These are phyloP conservation scores for Hamamelis virginiana DNA, from an alignment of 164 flowering plant genomes.

Conservation along the genomic window DNA sequence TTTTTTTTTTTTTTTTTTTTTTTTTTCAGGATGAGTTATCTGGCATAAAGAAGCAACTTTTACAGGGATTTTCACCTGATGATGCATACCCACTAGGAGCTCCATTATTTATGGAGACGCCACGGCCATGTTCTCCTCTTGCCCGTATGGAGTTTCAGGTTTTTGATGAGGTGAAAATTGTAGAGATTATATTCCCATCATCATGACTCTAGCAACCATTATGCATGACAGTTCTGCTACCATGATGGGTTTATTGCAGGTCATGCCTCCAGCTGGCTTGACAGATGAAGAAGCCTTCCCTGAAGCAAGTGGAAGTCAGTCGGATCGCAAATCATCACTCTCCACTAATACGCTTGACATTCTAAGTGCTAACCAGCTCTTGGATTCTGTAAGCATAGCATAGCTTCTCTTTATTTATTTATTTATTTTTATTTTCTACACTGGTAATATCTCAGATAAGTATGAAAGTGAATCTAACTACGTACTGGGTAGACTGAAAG, in stretches of 20 bases:
- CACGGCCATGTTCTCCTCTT: conserved; percentile 73
- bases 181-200: neutral
- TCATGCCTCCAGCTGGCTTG: conserved; percentile 32
- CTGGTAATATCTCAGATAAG: too few species aligned
- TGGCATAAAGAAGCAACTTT: conserved; percentile 51
- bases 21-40: conserved; percentile 57
- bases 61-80: conserved; percentile 71
- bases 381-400: conserved; percentile 71
- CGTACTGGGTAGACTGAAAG: too few species aligned
- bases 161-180: conserved; percentile 55
- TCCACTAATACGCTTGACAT: conserved; percentile 53
- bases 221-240: conserved; percentile 1
- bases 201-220: neutral
- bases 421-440: neutral
- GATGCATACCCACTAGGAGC: conserved; percentile 72
- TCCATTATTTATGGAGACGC: conserved; percentile 77
- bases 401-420: neutral
- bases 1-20: neutral
- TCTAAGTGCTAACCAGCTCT: conserved; percentile 73
- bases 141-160: conserved; percentile 47
- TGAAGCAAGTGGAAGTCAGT: conserved; percentile 62
- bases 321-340: conserved; percentile 57
- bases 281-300: conserved; percentile 62
- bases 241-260: conserved; percentile 35
- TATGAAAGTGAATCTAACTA: too few species aligned